Evolutionary conservation across 371 early-diverging fungal species (phyloP), one percentile per base, ranked within the genome.

Genomic region (Rhizopus microsporus): DNA sequence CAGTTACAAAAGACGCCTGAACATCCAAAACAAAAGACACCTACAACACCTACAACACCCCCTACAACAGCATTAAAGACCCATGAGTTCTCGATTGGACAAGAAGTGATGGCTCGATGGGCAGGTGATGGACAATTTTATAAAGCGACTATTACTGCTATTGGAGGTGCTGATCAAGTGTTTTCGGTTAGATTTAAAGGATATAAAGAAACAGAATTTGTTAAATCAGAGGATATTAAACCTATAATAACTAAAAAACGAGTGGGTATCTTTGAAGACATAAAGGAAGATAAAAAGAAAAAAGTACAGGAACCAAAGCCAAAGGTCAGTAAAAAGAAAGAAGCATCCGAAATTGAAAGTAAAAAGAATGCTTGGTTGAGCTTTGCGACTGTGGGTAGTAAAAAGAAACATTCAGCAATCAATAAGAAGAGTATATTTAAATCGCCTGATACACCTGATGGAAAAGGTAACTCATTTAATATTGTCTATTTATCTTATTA

Each of bases 281-380:
- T 58, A 55, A 72, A 54, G 50, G 58, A 57, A 16, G 43, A 35
- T 13, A 63, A 61, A 43, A 65, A 48, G 58, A 73, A 65, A 56
- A 59, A 54, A 47, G 54, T 62, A 17, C 67, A 65, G 42, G 65
- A 63, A 4, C 64, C 59, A 31, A 42, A 34, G 31, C 15, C 57
- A 7, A 35, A 83, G 82, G 71, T 70, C 77, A 59, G 82, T 82
- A 63, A 61, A 37, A 67, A 66, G 59, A 81, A 78, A 52, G 80
- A 84, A 64, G 80, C 83, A 7, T 68, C 65, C 38, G 93, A 90
- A 63, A 87, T 87, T 52, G 77, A 82, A 13, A 78, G 80, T 61
- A 90, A 90, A 65, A 91, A 93, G 68, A 80, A 86, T 59, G 85
- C 86, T 9, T 93, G 93, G 93, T 72, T 88, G 49, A 81, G 78